Evolutionary conservation across 768 basidiomycete species (phyloP), one percentile per base, ranked within the genome.

Genomic region (Collybiopsis confluens): DNA sequence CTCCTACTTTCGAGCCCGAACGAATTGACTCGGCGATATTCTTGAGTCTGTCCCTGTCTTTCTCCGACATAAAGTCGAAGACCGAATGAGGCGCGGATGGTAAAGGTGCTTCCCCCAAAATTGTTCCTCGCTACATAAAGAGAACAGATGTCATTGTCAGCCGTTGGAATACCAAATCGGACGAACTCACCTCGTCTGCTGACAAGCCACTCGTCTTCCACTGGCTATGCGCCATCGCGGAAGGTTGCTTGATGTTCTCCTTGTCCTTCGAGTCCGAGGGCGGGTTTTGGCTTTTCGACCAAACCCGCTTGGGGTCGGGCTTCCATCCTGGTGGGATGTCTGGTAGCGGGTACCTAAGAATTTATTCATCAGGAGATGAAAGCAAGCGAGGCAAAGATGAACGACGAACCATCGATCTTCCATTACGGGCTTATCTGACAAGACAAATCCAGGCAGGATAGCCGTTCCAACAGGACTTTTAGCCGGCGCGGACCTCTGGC

Each of bases 11-110:
- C 8, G 68, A 60, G n/a, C 64, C 61, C n/a, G 61, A 60, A 42
- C 68, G 56, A 9, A 58, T 44, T 20, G 61, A 65, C 7, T 77
- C 62, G 13, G 79, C 66, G 26, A 90, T 78, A 26, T 76, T 77
- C 62, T 85, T 77, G 13, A 99, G 77, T 5, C 95, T 85, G 56
- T 97, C 30, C 30, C 84, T 81, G 62, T 96, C 93, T 62, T 94
- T 95, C 58, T 88, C 82, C 0, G 97, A 96, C 65, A 99, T 83
- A 65, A 85, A 98, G 42, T 98, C 95, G 65, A 96, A 98, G 16
- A 99, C 82, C 0, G 96, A 98, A 10, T 83, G 83, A 1, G 89
- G 81, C 15, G 78, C 80, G 2, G 83, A 70, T 10, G 84, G 77
- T 10, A 90, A 73, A 10, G 83, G 83, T 9, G 81, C 81, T 69